Conservation (phyloP, 768 basidiomycete genomes). For the Russula sp. region DNA sequence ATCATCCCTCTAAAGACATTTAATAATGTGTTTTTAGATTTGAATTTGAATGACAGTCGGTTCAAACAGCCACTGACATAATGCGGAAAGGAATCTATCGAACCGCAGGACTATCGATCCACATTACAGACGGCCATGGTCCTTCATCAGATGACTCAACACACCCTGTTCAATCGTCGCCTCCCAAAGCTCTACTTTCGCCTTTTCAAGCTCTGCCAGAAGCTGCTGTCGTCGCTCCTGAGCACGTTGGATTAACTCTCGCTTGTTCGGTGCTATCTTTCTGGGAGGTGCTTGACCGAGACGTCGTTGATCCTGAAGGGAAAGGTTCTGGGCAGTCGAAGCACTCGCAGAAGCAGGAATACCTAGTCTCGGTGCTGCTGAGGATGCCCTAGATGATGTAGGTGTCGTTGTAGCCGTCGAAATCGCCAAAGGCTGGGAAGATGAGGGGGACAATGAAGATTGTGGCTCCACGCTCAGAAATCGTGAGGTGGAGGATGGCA, state of each 20-base stretch:
- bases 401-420: constrained; percentile 1
- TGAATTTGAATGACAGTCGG: background rate
- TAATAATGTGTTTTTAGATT: background rate
- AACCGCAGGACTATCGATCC: background rate
- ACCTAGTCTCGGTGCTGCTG: background rate
- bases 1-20: too few relatives aligned
- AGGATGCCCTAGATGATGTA: constrained; percentile 9
- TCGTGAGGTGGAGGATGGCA: background rate
- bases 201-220: constrained; percentile 47
- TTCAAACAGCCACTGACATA: background rate
- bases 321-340: constrained; percentile 19
- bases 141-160: constrained; percentile 43
- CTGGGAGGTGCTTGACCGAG: constrained; percentile 7
- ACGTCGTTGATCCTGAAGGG: constrained; percentile 23
- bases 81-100: background rate
- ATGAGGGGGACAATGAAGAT: background rate
- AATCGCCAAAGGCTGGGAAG: background rate
- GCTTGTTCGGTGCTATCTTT: constrained; percentile 31
- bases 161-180: constrained; percentile 64
- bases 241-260: constrained; percentile 47
- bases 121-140: constrained; percentile 17
- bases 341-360: background rate
- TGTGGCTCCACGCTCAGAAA: background rate
- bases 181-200: constrained; percentile 70
- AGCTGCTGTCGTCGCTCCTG: constrained; percentile 48